A percentile compares a stretch with the other conserved stretches of the same genome.
These are phyloP conservation scores for Rhodotorula mucilaginosa DNA, from an alignment of 1,284 basidiomycete genomes.

Conservation along the genomic window DNA sequence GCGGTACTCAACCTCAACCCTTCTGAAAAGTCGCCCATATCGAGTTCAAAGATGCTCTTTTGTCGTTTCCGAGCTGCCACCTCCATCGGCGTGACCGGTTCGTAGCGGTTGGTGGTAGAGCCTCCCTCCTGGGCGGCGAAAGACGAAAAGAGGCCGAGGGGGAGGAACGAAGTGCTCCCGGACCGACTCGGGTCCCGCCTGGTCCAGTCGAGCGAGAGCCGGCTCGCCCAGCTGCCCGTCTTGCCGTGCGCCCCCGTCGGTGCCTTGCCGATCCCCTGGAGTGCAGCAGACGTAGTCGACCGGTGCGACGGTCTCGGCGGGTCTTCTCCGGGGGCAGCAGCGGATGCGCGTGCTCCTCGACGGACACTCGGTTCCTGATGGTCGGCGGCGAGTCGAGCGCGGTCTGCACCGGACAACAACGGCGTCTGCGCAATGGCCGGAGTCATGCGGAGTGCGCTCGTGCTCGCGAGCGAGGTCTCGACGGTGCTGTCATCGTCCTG, in stretches of 20 bases:
- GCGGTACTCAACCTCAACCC: constrained; percentile 6
- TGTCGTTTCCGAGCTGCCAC: background rate
- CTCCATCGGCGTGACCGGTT: constrained; percentile 18
- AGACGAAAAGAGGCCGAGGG: constrained; percentile 17
- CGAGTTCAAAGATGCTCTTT: constrained; percentile 28
- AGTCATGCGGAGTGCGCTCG: background rate
- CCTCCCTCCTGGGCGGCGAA: background rate
- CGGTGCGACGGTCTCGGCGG: background rate
- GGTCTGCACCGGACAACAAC: constrained; percentile 6
- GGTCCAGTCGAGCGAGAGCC: constrained; percentile 23
- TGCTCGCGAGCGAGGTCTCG: background rate
- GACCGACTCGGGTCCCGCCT: background rate
- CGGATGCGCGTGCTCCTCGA: no score
- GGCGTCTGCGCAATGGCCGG: constrained; percentile 8
- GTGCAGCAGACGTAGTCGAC: background rate
- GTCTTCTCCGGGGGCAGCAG: no score
- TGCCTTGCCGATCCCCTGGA: background rate
- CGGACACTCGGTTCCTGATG: no score
- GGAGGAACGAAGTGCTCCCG: constrained; percentile 10
- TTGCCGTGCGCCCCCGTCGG: background rate
- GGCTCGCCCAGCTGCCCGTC: constrained; percentile 1
- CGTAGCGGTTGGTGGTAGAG: constrained; percentile 4
- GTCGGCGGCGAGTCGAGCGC: constrained; percentile 4
- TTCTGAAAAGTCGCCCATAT: constrained; percentile 28
- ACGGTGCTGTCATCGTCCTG: constrained; percentile 20